phyloP scores from a whole-genome alignment of 148 eudicot species.

The Pharnaceum exiguum region DNA sequence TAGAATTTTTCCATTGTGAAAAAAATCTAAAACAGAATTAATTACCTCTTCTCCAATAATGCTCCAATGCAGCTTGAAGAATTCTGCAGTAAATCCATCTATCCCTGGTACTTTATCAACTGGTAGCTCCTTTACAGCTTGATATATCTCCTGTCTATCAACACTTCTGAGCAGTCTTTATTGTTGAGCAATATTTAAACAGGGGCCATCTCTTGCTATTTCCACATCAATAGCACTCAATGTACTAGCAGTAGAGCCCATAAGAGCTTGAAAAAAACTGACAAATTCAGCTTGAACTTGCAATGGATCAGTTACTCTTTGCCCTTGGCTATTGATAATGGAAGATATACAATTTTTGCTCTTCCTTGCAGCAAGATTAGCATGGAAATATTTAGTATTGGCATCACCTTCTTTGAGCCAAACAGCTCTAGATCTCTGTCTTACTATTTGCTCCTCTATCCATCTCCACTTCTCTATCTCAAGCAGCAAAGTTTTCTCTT shows the following conservation, averaged over 20 bases:
- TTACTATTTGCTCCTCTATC: no score
- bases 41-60: neutral
- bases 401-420: neutral
- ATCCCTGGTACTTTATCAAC: neutral
- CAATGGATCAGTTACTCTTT: neutral
- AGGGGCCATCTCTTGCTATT: neutral
- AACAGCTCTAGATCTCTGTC: neutral
- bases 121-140: neutral
- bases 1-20: neutral
- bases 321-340: neutral
- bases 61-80: neutral
- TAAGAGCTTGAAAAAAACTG: neutral
- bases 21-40: neutral
- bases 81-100: no score
- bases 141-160: neutral
- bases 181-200: neutral
- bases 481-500: no score
- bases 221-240: neutral
- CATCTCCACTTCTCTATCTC: no score
- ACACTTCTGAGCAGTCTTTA: neutral
- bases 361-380: neutral
- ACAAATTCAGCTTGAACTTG: neutral
- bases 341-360: neutral
- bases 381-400: neutral
- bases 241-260: neutral